A percentile compares a stretch with the other conserved stretches of the same genome.
Evolutionary conservation across 148 eudicot species (phyloP).

Genomic region (Diospyros lotus): DNA sequence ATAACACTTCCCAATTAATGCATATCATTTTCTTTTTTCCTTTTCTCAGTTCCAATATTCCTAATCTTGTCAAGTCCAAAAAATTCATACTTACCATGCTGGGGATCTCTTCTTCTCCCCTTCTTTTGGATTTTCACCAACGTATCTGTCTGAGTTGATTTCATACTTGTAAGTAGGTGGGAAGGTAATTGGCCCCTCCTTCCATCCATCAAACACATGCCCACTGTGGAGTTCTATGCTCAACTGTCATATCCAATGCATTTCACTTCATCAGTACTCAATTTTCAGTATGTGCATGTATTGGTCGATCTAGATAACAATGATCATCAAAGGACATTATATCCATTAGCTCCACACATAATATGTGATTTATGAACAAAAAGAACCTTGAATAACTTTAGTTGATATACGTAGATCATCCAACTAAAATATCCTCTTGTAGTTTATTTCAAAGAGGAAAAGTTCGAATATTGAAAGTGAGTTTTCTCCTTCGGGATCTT

Average conservation of each 20-base stretch:
- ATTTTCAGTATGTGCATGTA: not conserved
- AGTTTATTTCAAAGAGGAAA: no score
- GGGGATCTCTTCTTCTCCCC: constrained; percentile 94
- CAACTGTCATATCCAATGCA: constrained; percentile 38
- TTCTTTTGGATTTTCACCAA: constrained; percentile 76
- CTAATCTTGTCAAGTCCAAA: not conserved
- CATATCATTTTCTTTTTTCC: no score
- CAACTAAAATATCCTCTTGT: no score
- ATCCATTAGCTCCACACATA: no score
- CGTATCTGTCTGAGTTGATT: constrained; percentile 69
- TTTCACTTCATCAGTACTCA: not conserved
- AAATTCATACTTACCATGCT: constrained; percentile 65
- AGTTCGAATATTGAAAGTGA: no score
- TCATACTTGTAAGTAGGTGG: constrained; percentile 95
- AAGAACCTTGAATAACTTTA: no score
- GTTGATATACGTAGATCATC: no score
- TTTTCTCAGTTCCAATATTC: not conserved
- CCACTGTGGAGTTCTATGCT: constrained; percentile 63
- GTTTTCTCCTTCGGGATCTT: no score
- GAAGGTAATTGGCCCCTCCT: constrained; percentile 70
- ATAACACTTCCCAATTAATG: not conserved
- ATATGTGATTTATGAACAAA: no score
- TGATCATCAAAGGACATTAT: not conserved
- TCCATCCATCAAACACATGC: constrained; percentile 82
- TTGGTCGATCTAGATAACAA: not conserved